These are phyloP conservation scores for Dissophora ornata DNA, from an alignment of 192 early-diverging fungal species.

Conservation along the genomic window DNA sequence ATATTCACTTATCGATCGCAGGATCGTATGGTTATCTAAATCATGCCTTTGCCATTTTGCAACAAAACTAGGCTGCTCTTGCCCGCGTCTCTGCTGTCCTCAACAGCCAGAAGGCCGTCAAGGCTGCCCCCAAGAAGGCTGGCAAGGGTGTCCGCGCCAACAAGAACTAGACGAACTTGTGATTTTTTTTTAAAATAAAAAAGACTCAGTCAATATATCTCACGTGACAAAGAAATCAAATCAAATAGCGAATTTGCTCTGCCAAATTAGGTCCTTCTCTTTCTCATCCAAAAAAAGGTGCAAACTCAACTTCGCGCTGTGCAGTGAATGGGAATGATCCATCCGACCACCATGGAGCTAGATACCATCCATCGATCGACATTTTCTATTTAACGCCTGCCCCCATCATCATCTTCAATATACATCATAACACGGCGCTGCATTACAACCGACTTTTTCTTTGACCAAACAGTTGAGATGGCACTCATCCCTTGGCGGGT, in stretches of 20 bases:
- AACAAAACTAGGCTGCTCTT: slow-evolving; percentile 66
- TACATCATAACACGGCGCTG: too few relatives aligned
- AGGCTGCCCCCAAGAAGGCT: slow-evolving; percentile 65
- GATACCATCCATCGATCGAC: slow-evolving; percentile 22
- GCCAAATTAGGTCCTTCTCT: slow-evolving; percentile 48
- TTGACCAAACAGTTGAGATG: too few relatives aligned
- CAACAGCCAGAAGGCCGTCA: slow-evolving; percentile 68
- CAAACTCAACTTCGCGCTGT: slow-evolving; percentile 8
- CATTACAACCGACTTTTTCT: neutral
- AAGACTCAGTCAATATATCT: too few relatives aligned
- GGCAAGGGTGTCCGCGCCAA: slow-evolving; percentile 66
- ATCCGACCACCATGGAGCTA: slow-evolving; percentile 8
- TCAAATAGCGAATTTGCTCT: neutral
- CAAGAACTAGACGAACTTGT: slow-evolving; percentile 44
- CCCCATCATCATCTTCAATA: neutral
- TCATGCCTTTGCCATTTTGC: neutral
- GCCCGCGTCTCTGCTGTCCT: slow-evolving; percentile 75
- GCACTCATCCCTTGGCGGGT: too few relatives aligned
- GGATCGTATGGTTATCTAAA: neutral
- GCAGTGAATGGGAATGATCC: neutral
- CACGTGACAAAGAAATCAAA: too few relatives aligned
- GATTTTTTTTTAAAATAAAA: slow-evolving; percentile 7
- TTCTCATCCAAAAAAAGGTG: slow-evolving; percentile 48
- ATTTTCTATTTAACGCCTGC: neutral
- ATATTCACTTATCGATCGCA: neutral